Conservation (phyloP, 345 rosid genomes). For the Bruguiera sexangula region DNA sequence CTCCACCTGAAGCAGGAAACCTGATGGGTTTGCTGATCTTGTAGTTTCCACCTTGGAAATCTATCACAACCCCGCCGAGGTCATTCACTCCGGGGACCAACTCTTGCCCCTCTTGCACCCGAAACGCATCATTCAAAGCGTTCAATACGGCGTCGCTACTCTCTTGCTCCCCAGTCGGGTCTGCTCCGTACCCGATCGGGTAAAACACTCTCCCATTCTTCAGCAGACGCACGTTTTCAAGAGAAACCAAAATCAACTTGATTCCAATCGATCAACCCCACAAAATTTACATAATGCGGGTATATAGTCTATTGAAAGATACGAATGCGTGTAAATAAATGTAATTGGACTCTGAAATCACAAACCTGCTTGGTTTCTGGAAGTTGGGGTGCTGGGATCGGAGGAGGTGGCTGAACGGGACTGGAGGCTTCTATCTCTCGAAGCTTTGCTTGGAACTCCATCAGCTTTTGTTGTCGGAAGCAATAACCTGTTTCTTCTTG, state of each 20-base stretch:
- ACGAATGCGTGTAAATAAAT: no score
- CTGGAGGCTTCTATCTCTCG: conserved; percentile 25
- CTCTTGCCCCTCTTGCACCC: conserved; percentile 28
- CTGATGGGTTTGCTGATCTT: conserved; percentile 52
- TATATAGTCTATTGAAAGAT: no score
- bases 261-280: not conserved
- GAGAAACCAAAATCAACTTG: conserved; percentile 30
- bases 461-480: conserved; percentile 26
- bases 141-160: conserved; percentile 55
- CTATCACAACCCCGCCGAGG: conserved; percentile 61
- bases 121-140: conserved; percentile 57
- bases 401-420: conserved; percentile 15
- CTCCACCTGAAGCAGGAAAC: conserved; percentile 57
- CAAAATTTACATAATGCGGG: no score
- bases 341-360: no score
- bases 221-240: not conserved
- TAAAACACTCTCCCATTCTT: conserved; percentile 54
- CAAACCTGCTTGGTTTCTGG: no score
- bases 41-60: conserved; percentile 72
- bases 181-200: conserved; percentile 68
- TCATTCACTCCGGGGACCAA: conserved; percentile 63
- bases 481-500: conserved; percentile 25
- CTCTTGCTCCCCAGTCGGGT: conserved; percentile 56
- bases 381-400: not conserved
- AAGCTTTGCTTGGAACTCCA: conserved; percentile 36